Evolutionary conservation across 2,329 filamentous ascomycete genomes (phyloP), one percentile per base, ranked within the genome.

Genomic region (Nothopassalora personata): DNA sequence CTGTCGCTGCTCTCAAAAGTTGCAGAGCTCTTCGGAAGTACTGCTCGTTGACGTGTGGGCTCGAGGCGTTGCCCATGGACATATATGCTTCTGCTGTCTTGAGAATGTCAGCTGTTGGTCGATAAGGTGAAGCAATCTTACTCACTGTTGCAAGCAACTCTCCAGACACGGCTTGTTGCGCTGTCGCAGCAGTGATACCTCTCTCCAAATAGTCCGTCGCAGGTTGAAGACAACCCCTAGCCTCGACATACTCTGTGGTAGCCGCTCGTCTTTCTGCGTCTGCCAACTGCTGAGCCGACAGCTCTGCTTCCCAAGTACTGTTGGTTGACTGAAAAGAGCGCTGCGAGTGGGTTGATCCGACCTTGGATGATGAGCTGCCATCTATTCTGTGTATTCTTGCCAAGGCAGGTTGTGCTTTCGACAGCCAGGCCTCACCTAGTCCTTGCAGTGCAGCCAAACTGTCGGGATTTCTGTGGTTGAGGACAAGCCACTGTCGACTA

Each of bases 71-170:
- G 13, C 80, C 80, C 15, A 82, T 66, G 55, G 77, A 81, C 76
- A 82, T 82, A 59, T 76, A 76, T 34, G 79, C 77, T 70, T 82
- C 80, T 19, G 80, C 80, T 34, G 79, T 75, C 78, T 80, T 60
- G 60, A 45, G 23, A 45, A 15, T 34, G 45, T 43, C 11, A 18
- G 15, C 15, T 18, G 33, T 55, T 46, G 53, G 45, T 60, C 28
- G 55, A 11, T 27, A 31, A 39, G 34, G 34, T 18, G 46, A 23
- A 36, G 47, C 30, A 4, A n/a, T n/a, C 18, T 19, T 13, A 71
- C 75, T 66, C 66, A 81, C 80, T 36, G 71, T 73, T 43, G 75
- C 71, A 18, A 82, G 71, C 7, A 83, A 67, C 54, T 74, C 69
- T 27, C 79, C 79, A 19, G 71, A 75, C 6, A 76, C 60, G 5